Conservation (phyloP, 495 filamentous ascomycete genomes). For the Staphylotrichum longicolle region DNA sequence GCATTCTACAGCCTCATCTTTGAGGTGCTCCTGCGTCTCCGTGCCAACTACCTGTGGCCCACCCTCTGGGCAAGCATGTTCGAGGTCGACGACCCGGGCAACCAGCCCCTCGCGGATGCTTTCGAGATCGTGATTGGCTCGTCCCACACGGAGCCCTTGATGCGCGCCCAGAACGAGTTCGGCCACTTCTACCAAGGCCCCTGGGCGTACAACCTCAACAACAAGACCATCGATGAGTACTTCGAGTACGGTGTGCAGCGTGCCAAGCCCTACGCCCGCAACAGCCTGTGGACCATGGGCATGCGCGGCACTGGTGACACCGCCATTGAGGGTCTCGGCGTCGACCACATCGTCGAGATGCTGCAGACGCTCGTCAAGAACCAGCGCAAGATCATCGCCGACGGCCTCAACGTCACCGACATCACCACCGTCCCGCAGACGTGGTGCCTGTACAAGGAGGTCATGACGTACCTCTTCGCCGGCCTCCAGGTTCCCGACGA, state of each 20-base stretch:
- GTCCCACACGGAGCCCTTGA: conserved; percentile 73
- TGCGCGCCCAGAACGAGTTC: conserved; percentile 70
- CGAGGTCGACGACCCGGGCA: conserved; percentile 64
- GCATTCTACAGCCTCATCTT: conserved; percentile 69
- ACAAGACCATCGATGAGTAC: conserved; percentile 61
- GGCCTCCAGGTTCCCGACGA: conserved; percentile 69
- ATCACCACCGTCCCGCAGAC: conserved; percentile 62
- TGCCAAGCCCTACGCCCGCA: conserved; percentile 61
- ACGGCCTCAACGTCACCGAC: conserved; percentile 52
- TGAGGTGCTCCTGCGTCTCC: conserved; percentile 65
- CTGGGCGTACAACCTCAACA: conserved; percentile 68
- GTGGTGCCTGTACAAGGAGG: conserved; percentile 72
- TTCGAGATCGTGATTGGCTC: conserved; percentile 71
- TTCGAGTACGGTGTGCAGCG: conserved; percentile 65
- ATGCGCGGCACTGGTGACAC: conserved; percentile 72
- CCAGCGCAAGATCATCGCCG: conserved; percentile 55
- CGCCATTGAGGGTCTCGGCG: conserved; percentile 52
- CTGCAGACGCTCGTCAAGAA: conserved; percentile 58
- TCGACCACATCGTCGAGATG: conserved; percentile 56
- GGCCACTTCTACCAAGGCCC: conserved; percentile 54
- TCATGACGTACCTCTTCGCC: conserved; percentile 63
- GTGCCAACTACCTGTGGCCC: conserved; percentile 76
- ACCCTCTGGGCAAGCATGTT: conserved; percentile 70
- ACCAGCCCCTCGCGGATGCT: conserved; percentile 65
- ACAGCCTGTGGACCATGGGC: conserved; percentile 64